A percentile compares a stretch with the other conserved stretches of the same genome.
These are phyloP conservation scores for Triangularia verruculosa DNA, from an alignment of 2,329 filamentous ascomycete species.

Conservation along the genomic window DNA sequence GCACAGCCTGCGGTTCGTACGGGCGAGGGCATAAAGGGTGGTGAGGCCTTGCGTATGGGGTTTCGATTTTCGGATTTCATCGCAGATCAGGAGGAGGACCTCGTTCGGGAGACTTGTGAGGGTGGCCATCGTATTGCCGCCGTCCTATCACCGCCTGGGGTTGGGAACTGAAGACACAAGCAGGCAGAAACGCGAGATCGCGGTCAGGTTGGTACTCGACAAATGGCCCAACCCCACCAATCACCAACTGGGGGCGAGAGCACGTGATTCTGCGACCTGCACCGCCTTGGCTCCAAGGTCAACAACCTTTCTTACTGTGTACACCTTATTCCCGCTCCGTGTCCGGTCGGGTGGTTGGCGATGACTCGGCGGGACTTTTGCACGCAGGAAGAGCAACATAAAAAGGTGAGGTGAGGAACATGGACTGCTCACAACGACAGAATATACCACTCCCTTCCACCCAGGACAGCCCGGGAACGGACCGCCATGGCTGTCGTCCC, in stretches of 20 bases:
- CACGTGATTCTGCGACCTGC: too few species aligned
- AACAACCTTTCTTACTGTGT: too few species aligned
- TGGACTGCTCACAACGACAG: neutral
- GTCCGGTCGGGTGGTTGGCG: too few species aligned
- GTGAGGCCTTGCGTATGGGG: neutral
- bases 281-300: too few species aligned
- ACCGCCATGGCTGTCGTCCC: neutral
- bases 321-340: too few species aligned
- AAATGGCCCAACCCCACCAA: too few species aligned
- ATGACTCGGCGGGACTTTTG: too few species aligned
- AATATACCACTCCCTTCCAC: neutral
- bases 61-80: neutral
- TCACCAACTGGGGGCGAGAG: too few species aligned
- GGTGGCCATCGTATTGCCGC: neutral
- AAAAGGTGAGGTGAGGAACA: neutral
- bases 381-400: too few species aligned
- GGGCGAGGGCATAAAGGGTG: constrained; percentile 17
- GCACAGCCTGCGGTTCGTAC: constrained; percentile 17
- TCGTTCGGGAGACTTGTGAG: neutral
- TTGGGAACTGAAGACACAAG: neutral
- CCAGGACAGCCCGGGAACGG: neutral
- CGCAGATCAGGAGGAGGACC: neutral
- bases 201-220: too few species aligned
- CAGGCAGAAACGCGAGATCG: neutral
- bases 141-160: too few species aligned